Evolutionary conservation across 192 early-diverging fungal genomes (phyloP).

Genomic region (Coemansia sp.): DNA sequence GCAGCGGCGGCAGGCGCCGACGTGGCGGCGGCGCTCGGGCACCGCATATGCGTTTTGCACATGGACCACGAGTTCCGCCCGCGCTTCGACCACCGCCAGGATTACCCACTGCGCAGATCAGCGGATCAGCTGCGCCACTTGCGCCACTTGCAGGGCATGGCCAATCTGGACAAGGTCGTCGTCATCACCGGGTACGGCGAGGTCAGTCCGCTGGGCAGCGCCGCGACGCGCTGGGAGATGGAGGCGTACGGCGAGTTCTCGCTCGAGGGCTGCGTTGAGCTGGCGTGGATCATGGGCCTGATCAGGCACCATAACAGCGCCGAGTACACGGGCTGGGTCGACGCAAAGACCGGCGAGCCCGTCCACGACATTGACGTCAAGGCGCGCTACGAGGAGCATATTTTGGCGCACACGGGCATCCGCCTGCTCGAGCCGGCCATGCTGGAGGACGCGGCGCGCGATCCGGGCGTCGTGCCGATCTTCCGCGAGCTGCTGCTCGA

Average conservation of each 20-base stretch:
- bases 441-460: constrained; percentile 74
- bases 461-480: constrained; percentile 83
- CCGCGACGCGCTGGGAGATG: constrained; percentile 97
- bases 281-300: constrained; percentile 98
- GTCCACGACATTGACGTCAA: constrained; percentile 89
- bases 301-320: constrained; percentile 79
- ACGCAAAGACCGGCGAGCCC: constrained; percentile 75
- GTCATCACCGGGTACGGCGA: constrained; percentile 95
- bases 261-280: constrained; percentile 80
- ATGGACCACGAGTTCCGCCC: constrained; percentile 56
- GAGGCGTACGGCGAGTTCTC: constrained; percentile 76
- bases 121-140: constrained; percentile 69
- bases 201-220: constrained; percentile 89
- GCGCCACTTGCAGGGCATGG: constrained; percentile 66
- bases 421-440: constrained; percentile 41
- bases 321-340: constrained; percentile 77
- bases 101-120: constrained; percentile 71
- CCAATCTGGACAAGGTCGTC: constrained; percentile 90
- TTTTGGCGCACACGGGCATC: constrained; percentile 87
- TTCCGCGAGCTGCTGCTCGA: constrained; percentile 90
- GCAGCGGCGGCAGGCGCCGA: constrained; percentile 24
- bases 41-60: constrained; percentile 9
- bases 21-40: constrained; percentile 4
- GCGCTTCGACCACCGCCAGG: constrained; percentile 85
- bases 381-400: constrained; percentile 88